These are phyloP conservation scores for Cryphonectria nitschkei DNA, from an alignment of 2,329 filamentous ascomycete species.

Conservation along the genomic window DNA sequence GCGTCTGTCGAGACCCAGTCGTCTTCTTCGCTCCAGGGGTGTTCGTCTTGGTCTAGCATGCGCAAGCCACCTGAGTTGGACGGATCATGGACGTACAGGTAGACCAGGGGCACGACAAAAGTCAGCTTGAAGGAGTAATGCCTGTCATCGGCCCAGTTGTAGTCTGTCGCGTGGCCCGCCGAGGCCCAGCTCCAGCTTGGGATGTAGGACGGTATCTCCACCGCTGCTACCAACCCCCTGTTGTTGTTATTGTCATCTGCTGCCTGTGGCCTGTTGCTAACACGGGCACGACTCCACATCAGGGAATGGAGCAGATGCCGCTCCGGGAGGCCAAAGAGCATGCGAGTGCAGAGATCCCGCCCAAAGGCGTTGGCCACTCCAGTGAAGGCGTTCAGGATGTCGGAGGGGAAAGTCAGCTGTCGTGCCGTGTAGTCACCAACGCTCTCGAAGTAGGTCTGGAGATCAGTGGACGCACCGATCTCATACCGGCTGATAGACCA, in stretches of 20 bases:
- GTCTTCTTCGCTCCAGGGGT: background rate
- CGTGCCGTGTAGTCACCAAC: slow-evolving; percentile 2
- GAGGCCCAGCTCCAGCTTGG: slow-evolving; percentile 17
- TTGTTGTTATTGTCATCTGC: background rate
- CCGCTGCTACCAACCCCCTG: background rate
- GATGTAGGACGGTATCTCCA: background rate
- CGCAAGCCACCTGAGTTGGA: background rate
- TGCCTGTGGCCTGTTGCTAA: background rate
- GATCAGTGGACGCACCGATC: background rate
- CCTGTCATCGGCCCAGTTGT: slow-evolving; percentile 1
- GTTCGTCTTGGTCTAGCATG: slow-evolving; percentile 1
- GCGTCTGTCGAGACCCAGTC: background rate
- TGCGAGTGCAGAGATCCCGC: background rate
- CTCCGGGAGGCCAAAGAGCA: slow-evolving; percentile 11
- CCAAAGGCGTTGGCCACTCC: slow-evolving; percentile 6
- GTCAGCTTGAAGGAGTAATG: background rate
- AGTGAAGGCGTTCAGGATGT: slow-evolving; percentile 7
- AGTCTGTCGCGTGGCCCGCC: background rate
- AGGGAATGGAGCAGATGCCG: slow-evolving; percentile 7
- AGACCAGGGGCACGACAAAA: background rate
- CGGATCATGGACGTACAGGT: slow-evolving; percentile 3
- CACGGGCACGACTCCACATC: background rate
- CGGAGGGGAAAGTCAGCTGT: slow-evolving; percentile 4
- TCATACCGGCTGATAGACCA: slow-evolving; percentile 1
- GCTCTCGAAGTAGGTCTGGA: slow-evolving; percentile 3